These are phyloP conservation scores for Sanghuangporus sanghuang DNA, from an alignment of 1,284 basidiomycete species.

Conservation along the genomic window DNA sequence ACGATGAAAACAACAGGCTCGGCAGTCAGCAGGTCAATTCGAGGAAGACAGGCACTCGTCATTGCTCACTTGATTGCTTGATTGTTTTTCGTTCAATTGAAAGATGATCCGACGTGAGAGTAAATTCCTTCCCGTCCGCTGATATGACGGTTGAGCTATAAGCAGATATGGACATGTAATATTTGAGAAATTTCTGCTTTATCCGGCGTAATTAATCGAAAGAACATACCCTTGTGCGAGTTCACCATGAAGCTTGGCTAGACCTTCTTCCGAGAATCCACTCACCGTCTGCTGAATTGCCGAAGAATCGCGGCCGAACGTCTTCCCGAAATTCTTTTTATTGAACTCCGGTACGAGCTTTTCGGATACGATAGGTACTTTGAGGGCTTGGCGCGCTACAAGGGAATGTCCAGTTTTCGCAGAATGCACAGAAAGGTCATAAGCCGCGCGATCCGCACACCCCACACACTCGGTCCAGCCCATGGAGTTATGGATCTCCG, in stretches of 20 bases:
- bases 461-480: slow-evolving; percentile 99
- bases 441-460: slow-evolving; percentile 98
- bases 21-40: slow-evolving; percentile 10
- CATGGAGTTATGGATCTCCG: slow-evolving; percentile 91
- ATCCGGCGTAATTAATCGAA: slow-evolving; percentile 14
- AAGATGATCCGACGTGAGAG: slow-evolving; percentile 72
- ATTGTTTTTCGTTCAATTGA: slow-evolving; percentile 83
- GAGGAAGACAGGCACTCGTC: slow-evolving; percentile 3
- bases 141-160: slow-evolving; percentile 44
- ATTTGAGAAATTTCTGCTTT: slow-evolving; percentile 19
- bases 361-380: slow-evolving; percentile 73
- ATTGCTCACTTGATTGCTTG: slow-evolving; percentile 76
- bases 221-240: slow-evolving; percentile 69
- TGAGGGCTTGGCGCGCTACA: slow-evolving; percentile 80
- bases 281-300: slow-evolving; percentile 67
- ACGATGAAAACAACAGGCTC: slow-evolving; percentile 4
- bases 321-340: slow-evolving; percentile 88
- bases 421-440: slow-evolving; percentile 70
- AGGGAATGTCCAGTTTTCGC: slow-evolving; percentile 66
- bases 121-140: slow-evolving; percentile 65
- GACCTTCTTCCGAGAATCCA: slow-evolving; percentile 62
- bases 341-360: slow-evolving; percentile 77
- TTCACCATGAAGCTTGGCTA: slow-evolving; percentile 69
- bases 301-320: slow-evolving; percentile 83
- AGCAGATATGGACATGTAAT: slow-evolving; percentile 18